A percentile compares a stretch with the other conserved stretches of the same genome.
These are phyloP conservation scores for Leishmania arabica DNA, from an alignment of 208 protist genomes.

Conservation along the genomic window DNA sequence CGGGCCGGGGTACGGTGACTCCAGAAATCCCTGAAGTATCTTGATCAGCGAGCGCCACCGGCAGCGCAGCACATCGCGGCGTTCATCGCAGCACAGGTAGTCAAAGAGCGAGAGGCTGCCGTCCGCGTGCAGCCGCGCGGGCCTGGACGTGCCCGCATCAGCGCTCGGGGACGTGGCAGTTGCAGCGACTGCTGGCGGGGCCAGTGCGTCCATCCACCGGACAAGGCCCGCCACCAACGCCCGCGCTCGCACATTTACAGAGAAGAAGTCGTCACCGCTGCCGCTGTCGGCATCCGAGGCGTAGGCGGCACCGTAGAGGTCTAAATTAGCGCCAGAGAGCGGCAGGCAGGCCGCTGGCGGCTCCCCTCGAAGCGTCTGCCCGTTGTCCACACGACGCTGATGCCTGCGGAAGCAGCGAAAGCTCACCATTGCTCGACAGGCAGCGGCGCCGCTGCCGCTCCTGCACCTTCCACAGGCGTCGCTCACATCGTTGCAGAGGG, in stretches of 20 bases:
- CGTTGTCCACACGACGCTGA: slow-evolving; percentile 18
- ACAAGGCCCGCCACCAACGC: slow-evolving; percentile 33
- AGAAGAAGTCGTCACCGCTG: slow-evolving; percentile 33
- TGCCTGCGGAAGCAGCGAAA: slow-evolving; percentile 28
- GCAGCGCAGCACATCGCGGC: slow-evolving; percentile 39
- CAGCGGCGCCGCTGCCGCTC: background rate
- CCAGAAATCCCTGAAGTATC: slow-evolving; percentile 48
- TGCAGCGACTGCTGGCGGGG: background rate
- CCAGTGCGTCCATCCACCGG: slow-evolving; percentile 39
- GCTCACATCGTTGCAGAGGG: slow-evolving; percentile 6
- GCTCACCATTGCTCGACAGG: background rate
- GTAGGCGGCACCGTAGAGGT: slow-evolving; percentile 53
- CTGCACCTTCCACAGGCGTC: background rate
- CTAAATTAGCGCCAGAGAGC: slow-evolving; percentile 27
- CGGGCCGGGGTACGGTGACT: slow-evolving; percentile 44
- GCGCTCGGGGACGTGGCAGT: background rate
- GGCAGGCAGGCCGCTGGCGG: slow-evolving; percentile 9
- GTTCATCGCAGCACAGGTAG: slow-evolving; percentile 33
- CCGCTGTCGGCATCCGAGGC: slow-evolving; percentile 24
- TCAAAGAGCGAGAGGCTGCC: slow-evolving; percentile 23
- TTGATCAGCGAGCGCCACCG: slow-evolving; percentile 48
- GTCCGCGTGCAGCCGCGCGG: background rate
- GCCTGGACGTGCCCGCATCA: background rate
- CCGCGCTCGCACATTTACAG: slow-evolving; percentile 48
- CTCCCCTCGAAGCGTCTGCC: slow-evolving; percentile 9